Evolutionary conservation across 768 basidiomycete species (phyloP), one percentile per base, ranked within the genome.

Genomic region (Russula compacta): DNA sequence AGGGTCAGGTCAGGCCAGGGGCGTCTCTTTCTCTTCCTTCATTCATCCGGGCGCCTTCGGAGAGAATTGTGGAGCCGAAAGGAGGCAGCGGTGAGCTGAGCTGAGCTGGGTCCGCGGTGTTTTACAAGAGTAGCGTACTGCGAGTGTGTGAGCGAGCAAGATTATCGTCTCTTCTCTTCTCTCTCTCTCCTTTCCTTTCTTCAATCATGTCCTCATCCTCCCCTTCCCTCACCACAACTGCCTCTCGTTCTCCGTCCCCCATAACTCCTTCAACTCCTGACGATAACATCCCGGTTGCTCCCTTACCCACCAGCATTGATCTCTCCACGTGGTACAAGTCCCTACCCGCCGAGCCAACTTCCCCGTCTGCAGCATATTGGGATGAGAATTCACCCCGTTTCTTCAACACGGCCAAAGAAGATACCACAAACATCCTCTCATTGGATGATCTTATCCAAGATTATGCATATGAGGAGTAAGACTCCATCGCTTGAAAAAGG

Each of bases 401-500:
- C 58, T 67, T 74, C 47, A 60, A 74, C 19, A 69, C 75, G 14
- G 73, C 73, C 61, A 83, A 84, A 68, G 70, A 75, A 53, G 83
- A 80, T 40, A 76, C 78, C 50, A 76, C 79, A 24, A 73, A 74
- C 54, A 86, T 87, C 73, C 81, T 89, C 64, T 76, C 79, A 44
- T 74, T 91, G 44, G 84, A 87, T 67, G 89, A 91, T 68, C 75
- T 90, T 50, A 80, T 90, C 56, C 84, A 88, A 67, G 82, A 83
- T 63, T 80, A 85, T 67, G 85, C 82, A 36, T 90, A 86, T 71
- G 86, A 87, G 64, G 86, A 89, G 87, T 90, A 70, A 64, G 85
- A 74, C 53, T 46, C 29, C 42, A 57, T 39, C 63, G 33, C 58
- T 65, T 56, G 59, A 66, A 21, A 62, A 50, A 40, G 11, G 19